phyloP scores from a whole-genome alignment of 345 rosid species.

The Acer campestre region DNA sequence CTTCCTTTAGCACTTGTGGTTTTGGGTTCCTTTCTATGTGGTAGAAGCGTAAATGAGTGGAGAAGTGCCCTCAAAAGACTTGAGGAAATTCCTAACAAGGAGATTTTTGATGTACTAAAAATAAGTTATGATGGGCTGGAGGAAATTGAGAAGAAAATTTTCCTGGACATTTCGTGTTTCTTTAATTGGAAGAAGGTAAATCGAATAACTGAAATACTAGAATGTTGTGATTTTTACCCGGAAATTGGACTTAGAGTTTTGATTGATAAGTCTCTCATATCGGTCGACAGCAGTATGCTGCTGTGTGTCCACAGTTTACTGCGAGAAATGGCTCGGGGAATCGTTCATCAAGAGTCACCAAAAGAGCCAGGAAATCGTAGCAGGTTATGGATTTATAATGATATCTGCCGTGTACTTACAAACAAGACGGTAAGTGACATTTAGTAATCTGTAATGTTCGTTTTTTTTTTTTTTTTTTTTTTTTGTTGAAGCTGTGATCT shows the following conservation, averaged over 20 bases:
- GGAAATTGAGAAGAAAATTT: conserved; percentile 9
- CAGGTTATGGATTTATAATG: conserved; percentile 4
- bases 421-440: conserved; percentile 1
- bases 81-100: not conserved
- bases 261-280: conserved; percentile 16
- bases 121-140: conserved; percentile 24
- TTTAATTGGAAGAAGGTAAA: not conserved
- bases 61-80: conserved; percentile 1
- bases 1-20: conserved; percentile 25
- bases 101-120: conserved; percentile 16
- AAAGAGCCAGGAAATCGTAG: not conserved
- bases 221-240: conserved; percentile 1
- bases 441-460: no score
- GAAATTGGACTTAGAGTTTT: conserved; percentile 11
- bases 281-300: not conserved
- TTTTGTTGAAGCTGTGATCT: no score
- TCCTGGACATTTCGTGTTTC: conserved; percentile 20
- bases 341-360: conserved; percentile 9
- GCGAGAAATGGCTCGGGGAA: conserved; percentile 8
- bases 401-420: conserved; percentile 4
- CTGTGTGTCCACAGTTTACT: conserved; percentile 13
- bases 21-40: conserved; percentile 7
- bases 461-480: no score
- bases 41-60: conserved; percentile 11
- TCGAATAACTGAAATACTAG: conserved; percentile 6